Evolutionary conservation across 805 yeast species (phyloP).

Genomic region (Ogataea pignaliae): DNA sequence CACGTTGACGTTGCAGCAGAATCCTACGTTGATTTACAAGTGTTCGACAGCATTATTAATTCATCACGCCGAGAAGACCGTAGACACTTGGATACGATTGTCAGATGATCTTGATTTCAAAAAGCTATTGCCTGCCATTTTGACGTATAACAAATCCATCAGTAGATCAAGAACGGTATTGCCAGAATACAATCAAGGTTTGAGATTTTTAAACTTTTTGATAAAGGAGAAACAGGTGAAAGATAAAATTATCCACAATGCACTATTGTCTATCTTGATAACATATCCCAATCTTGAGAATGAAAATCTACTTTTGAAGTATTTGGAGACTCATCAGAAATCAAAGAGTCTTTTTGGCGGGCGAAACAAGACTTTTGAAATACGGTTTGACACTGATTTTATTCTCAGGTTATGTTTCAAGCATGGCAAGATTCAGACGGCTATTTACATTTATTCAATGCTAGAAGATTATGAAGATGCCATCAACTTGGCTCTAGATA

Average conservation of each 20-base stretch:
- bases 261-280: conserved; percentile 64
- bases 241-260: conserved; percentile 57
- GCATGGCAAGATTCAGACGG: conserved; percentile 54
- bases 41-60: conserved; percentile 65
- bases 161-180: conserved; percentile 30
- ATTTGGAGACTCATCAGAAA: conserved; percentile 36
- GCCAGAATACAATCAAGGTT: conserved; percentile 53
- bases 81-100: conserved; percentile 73
- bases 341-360: conserved; percentile 11
- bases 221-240: conserved; percentile 40
- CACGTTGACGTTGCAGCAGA: conserved; percentile 46
- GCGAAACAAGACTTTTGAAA: conserved; percentile 20
- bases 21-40: conserved; percentile 50
- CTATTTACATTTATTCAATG: conserved; percentile 67
- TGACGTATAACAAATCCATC: conserved; percentile 57
- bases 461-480: conserved; percentile 78
- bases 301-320: conserved; percentile 46
- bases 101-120: conserved; percentile 49
- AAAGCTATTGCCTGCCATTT: conserved; percentile 68
- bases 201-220: conserved; percentile 57
- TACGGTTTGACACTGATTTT: conserved; percentile 65
- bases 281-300: conserved; percentile 37
- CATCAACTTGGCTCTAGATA: conserved; percentile 62
- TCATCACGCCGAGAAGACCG: conserved; percentile 64
- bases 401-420: conserved; percentile 68